Evolutionary conservation across 352 stramenopile species (phyloP).

Genomic region (Pythium sukuiense): DNA sequence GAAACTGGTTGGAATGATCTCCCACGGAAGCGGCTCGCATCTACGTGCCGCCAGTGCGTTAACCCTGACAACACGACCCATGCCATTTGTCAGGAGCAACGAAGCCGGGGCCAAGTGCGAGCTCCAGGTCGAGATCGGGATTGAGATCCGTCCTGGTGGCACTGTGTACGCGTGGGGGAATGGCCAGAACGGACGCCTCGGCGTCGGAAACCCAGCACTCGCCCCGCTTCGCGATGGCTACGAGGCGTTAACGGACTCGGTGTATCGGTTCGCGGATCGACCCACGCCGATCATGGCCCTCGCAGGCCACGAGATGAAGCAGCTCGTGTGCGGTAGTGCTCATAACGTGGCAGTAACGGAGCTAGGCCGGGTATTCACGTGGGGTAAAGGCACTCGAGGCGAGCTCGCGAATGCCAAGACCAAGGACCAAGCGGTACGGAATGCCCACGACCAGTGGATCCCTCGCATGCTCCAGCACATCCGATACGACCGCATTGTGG

Average conservation of each 20-base stretch:
- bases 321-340: constrained; percentile 46
- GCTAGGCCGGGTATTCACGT: constrained; percentile 54
- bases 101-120: constrained; percentile 34
- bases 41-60: constrained; percentile 34
- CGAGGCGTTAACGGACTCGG: constrained; percentile 64
- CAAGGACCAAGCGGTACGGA: constrained; percentile 3
- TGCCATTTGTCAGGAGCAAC: constrained; percentile 32
- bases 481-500: constrained; percentile 48
- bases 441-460: constrained; percentile 37
- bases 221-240: constrained; percentile 54
- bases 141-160: constrained; percentile 48
- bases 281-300: constrained; percentile 46
- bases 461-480: constrained; percentile 46
- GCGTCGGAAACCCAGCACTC: constrained; percentile 35
- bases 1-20: constrained; percentile 39
- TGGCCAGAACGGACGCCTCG: constrained; percentile 56
- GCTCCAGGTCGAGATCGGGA: constrained; percentile 44
- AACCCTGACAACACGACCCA: constrained; percentile 22
- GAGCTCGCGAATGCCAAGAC: constrained; percentile 39
- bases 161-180: constrained; percentile 70
- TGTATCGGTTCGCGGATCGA: constrained; percentile 51
- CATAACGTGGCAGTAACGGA: constrained; percentile 60
- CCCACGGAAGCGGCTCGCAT: constrained; percentile 22
- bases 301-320: constrained; percentile 46
- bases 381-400: constrained; percentile 49